Conservation (phyloP, 352 stramenopile species). For the Phytopythium oedochilum region DNA sequence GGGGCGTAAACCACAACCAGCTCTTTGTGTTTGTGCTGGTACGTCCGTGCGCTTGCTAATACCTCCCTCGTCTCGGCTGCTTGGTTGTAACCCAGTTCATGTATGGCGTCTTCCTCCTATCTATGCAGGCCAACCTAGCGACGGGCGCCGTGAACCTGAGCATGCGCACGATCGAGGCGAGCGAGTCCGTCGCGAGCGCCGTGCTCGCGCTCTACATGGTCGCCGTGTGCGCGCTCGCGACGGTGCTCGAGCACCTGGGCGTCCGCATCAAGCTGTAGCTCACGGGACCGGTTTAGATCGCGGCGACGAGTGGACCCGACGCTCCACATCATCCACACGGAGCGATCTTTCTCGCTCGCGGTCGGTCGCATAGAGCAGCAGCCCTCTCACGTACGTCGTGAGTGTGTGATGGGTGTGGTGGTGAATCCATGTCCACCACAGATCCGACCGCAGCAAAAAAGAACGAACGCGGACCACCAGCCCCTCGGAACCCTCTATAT, state of each 20-base stretch:
- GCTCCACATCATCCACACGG: too few relatives aligned
- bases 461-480: background rate
- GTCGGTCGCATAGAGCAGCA: constrained; percentile 4
- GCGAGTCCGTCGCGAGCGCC: constrained; percentile 17
- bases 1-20: constrained; percentile 77
- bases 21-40: constrained; percentile 83
- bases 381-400: too few relatives aligned
- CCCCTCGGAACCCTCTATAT: background rate
- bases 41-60: constrained; percentile 3
- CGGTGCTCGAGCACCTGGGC: constrained; percentile 37
- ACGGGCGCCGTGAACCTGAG: constrained; percentile 74
- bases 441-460: constrained; percentile 3
- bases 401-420: background rate
- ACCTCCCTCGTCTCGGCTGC: too few relatives aligned
- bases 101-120: too few relatives aligned
- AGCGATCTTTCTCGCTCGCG: constrained; percentile 1
- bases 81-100: too few relatives aligned
- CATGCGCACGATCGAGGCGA: constrained; percentile 79
- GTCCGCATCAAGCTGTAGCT: constrained; percentile 72
- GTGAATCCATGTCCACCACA: constrained; percentile 6
- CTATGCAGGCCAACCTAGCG: constrained; percentile 80
- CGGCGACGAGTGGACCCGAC: too few relatives aligned
- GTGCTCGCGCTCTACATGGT: constrained; percentile 71
- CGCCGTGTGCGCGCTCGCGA: constrained; percentile 44
- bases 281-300: too few relatives aligned